These are phyloP conservation scores for Bimuria novae-zelandiae DNA, from an alignment of 2,329 filamentous ascomycete species.

Conservation along the genomic window DNA sequence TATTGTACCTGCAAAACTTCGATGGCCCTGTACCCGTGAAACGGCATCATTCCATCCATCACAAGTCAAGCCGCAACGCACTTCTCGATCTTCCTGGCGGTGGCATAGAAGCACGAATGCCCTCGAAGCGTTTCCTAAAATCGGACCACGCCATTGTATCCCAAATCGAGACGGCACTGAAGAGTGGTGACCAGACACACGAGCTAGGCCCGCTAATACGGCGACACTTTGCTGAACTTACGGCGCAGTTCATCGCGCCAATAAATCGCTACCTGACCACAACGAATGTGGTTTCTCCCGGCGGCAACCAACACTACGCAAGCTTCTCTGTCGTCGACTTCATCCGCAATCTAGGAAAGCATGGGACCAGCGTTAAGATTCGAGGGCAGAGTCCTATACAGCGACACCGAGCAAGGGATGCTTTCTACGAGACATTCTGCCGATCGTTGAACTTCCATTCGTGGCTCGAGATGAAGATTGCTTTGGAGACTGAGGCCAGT, in stretches of 20 bases:
- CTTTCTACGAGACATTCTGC: slow-evolving; percentile 46
- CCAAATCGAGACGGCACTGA: slow-evolving; percentile 41
- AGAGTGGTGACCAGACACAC: slow-evolving; percentile 34
- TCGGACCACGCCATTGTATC: slow-evolving; percentile 41
- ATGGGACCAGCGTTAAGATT: slow-evolving; percentile 47
- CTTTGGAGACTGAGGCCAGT: slow-evolving; percentile 47
- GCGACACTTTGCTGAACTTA: slow-evolving; percentile 49
- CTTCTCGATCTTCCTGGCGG: slow-evolving; percentile 47
- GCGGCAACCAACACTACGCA: slow-evolving; percentile 44
- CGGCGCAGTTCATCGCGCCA: slow-evolving; percentile 48
- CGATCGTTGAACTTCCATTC: slow-evolving; percentile 47
- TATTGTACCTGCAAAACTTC: slow-evolving; percentile 45
- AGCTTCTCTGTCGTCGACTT: slow-evolving; percentile 46
- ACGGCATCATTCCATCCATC: slow-evolving; percentile 43
- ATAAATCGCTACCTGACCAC: slow-evolving; percentile 49
- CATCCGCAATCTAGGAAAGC: slow-evolving; percentile 43
- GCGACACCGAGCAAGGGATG: slow-evolving; percentile 42
- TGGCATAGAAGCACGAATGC: slow-evolving; percentile 44
- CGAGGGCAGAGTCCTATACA: slow-evolving; percentile 46
- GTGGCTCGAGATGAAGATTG: slow-evolving; percentile 50
- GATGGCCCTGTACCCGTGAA: slow-evolving; percentile 44
- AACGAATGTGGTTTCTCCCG: slow-evolving; percentile 39
- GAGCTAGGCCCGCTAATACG: slow-evolving; percentile 46
- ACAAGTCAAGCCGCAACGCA: slow-evolving; percentile 40
- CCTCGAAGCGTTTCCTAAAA: slow-evolving; percentile 46